Evolutionary conservation across 1,139 yeast genomes (phyloP).

Genomic region (Kazachstania sp.): DNA sequence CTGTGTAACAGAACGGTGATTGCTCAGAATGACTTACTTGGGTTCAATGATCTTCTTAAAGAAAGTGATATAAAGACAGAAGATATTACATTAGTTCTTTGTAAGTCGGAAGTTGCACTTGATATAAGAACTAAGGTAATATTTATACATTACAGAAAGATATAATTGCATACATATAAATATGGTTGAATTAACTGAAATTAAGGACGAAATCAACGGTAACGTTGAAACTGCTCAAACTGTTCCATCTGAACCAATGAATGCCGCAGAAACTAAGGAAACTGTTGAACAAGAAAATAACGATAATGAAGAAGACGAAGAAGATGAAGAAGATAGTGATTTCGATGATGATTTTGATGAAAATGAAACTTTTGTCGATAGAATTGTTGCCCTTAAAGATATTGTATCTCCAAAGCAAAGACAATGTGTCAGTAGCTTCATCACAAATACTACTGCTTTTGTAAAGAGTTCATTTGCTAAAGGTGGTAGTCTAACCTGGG

Average conservation of each 20-base stretch:
- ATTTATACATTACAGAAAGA: neutral
- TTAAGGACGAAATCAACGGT: conserved; percentile 22
- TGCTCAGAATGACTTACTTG: no score
- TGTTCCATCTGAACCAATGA: conserved; percentile 18
- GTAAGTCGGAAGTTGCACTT: no score
- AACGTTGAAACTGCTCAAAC: conserved; percentile 17
- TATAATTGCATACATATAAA: neutral
- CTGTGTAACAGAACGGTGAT: no score
- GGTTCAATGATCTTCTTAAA: no score
- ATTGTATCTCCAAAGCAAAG: conserved; percentile 87
- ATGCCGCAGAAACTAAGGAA: conserved; percentile 13
- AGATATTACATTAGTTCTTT: no score
- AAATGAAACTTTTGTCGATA: conserved; percentile 76
- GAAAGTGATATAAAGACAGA: no score
- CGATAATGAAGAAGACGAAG: conserved; percentile 58
- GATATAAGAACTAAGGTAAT: neutral
- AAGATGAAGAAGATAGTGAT: conserved; percentile 54
- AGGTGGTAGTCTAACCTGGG: conserved; percentile 77
- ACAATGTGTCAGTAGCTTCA: conserved; percentile 33
- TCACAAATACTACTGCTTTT: conserved; percentile 34
- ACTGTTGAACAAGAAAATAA: conserved; percentile 49
- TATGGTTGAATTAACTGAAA: conserved; percentile 30
- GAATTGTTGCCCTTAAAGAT: conserved; percentile 85
- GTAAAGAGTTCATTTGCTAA: conserved; percentile 43
- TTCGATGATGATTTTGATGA: conserved; percentile 71